Evolutionary conservation across 179 eudicot genomes (phyloP).

Genomic region (Camellia oleifera): DNA sequence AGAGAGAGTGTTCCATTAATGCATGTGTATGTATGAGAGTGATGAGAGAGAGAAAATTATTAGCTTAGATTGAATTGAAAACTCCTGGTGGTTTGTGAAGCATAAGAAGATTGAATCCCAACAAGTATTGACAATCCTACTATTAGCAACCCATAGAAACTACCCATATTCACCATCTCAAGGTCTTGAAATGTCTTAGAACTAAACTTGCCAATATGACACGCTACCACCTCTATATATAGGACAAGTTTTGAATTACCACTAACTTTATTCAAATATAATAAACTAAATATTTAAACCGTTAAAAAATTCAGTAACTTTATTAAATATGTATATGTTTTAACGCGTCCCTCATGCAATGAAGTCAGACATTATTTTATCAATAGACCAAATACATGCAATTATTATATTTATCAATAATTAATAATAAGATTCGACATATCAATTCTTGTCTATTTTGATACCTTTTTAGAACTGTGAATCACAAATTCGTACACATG

Average conservation of each 20-base stretch:
- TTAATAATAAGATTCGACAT: too few relatives aligned
- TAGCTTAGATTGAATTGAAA: constrained; percentile 37
- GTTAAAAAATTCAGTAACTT: too few relatives aligned
- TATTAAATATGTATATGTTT: background rate
- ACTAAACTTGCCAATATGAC: constrained; percentile 7
- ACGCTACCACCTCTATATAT: constrained; percentile 6
- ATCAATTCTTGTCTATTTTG: too few relatives aligned
- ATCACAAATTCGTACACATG: too few relatives aligned
- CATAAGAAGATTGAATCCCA: constrained; percentile 18
- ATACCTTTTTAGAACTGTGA: too few relatives aligned
- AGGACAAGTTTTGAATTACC: background rate
- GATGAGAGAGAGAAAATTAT: background rate
- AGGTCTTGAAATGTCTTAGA: background rate
- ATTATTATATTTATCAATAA: too few relatives aligned
- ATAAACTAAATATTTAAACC: too few relatives aligned
- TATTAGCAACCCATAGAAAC: constrained; percentile 7
- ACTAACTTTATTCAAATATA: background rate
- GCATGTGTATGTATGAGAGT: background rate
- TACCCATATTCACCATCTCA: constrained; percentile 11
- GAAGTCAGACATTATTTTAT: too few relatives aligned
- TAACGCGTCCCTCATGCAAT: too few relatives aligned
- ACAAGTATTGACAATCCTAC: constrained; percentile 6
- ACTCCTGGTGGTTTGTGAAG: constrained; percentile 22
- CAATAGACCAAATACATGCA: background rate
- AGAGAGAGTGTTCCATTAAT: background rate